Conservation (phyloP, 164 flowering plant genomes). For the Nymphaea thermarum region DNA sequence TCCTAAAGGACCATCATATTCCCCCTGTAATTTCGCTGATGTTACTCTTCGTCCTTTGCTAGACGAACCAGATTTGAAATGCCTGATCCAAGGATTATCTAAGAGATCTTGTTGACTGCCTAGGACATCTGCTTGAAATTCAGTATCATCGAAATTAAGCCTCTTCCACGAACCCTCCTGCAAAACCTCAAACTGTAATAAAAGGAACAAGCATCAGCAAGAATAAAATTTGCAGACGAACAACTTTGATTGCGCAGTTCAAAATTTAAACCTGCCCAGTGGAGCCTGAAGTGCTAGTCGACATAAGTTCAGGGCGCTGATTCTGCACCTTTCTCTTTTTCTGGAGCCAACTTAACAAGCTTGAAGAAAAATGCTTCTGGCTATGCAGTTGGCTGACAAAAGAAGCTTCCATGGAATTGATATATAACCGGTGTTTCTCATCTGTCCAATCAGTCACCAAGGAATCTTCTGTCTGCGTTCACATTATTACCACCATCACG, state of each 20-base stretch:
- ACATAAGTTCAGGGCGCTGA: slow-evolving; percentile 9
- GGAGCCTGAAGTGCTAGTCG: slow-evolving; percentile 5
- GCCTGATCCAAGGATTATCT: slow-evolving; percentile 49
- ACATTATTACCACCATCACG: background rate
- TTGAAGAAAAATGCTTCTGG: slow-evolving; percentile 21
- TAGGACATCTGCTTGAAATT: slow-evolving; percentile 6
- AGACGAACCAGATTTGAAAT: slow-evolving; percentile 16
- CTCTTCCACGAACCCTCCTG: slow-evolving; percentile 49
- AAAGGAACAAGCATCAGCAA: background rate
- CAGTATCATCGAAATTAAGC: slow-evolving; percentile 28
- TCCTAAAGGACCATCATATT: slow-evolving; percentile 4
- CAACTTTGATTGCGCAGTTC: slow-evolving; percentile 2
- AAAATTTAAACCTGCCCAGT: slow-evolving; percentile 44
- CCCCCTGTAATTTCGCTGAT: slow-evolving; percentile 1
- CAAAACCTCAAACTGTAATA: slow-evolving; percentile 34
- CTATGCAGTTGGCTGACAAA: slow-evolving; percentile 47
- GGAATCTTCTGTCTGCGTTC: slow-evolving; percentile 12
- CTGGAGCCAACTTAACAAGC: slow-evolving; percentile 16
- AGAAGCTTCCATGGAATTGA: slow-evolving; percentile 74
- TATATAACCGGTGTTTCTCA: slow-evolving; percentile 77
- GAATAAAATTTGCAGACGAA: background rate
- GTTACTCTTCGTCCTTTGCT: slow-evolving; percentile 10
- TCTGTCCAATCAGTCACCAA: slow-evolving; percentile 59
- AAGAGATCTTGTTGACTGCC: slow-evolving; percentile 10
- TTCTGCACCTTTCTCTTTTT: slow-evolving; percentile 10